Base-by-base conservation (phyloP, 2,329 filamentous ascomycete genomes). In the Microsporum audouinii region DNA sequence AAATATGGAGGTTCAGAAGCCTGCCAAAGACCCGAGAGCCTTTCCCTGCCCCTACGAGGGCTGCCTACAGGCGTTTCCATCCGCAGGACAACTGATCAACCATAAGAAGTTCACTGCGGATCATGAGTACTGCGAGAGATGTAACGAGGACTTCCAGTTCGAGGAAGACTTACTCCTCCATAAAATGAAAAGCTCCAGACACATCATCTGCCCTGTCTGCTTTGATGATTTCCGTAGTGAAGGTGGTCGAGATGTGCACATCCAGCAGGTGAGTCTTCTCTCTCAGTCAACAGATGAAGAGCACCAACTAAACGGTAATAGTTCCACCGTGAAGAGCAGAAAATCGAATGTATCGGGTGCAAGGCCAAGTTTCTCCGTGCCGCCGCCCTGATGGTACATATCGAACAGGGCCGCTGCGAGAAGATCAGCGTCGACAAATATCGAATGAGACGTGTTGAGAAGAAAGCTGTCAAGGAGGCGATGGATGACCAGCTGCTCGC, bases 181-280 rank as follows among this genome's bases (percentile, higher is more conserved):
- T 70, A 81, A 81, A 66, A 70, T 78, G 47, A 68, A 69, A 56
- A 77, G 72, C 38, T 59, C 57, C 58, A 75, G 73, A 34, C 78
- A 82, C 63, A 78, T 81, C 53, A 77, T 77, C 58, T 86, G 83
- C 68, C 78, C 80, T 10, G 73, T 83, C 47, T 85, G 83, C 59
- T 80, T 79, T 10, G 68, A 76, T 6, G 81, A 84, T 47, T 84
- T 83, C 70, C 77, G 78, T 63, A 81, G 77, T 33, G 72, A 76
- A 2, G 75, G 75, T 27, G 83, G 81, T 0, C 73, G 80, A 8
- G 77, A 79, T 59, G 66, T 66, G 23, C 83, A 86, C 64, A 75
- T 83, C n/a, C 72, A 75, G 60, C 69, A 75, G 64, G 81, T 83
- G 67, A 67, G 49, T 17, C 6, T 27, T 5, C 45, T 23, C 33